These are phyloP conservation scores for Trichoderma cornu-damae DNA, from an alignment of 2,329 filamentous ascomycete genomes.

Conservation along the genomic window DNA sequence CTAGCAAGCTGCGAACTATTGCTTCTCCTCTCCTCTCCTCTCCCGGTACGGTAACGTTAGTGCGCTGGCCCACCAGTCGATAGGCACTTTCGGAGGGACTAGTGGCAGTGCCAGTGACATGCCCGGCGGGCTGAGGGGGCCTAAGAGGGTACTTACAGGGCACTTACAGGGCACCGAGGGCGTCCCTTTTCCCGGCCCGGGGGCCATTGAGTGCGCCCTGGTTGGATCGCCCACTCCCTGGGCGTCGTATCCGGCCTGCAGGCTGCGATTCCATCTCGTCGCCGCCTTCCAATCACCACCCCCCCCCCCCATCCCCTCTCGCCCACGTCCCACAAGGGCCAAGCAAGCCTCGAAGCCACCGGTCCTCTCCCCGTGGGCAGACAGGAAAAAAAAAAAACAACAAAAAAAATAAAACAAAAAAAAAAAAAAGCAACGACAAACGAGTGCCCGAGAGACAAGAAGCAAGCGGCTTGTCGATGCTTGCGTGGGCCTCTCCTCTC, in stretches of 20 bases:
- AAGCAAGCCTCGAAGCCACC: constrained; percentile 6
- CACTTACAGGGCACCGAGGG: neutral
- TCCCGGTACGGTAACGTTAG: neutral
- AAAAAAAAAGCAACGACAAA: neutral
- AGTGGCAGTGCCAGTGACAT: constrained; percentile 5
- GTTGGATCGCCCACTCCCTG: constrained; percentile 13
- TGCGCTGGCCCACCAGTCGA: neutral
- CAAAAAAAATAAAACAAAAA: neutral
- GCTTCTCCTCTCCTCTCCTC: no score
- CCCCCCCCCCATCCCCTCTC: constrained; percentile 19
- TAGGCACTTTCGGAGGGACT: neutral
- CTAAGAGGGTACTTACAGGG: neutral
- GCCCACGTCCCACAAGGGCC: constrained; percentile 16
- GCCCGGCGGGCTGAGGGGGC: neutral
- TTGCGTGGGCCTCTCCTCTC: constrained; percentile 41
- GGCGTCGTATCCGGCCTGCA: constrained; percentile 18
- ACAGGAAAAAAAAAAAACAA: neutral
- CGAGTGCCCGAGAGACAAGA: neutral
- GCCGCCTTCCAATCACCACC: constrained; percentile 20
- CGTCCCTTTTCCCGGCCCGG: neutral
- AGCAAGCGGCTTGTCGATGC: constrained; percentile 43
- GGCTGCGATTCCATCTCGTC: constrained; percentile 17
- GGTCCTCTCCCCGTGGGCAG: neutral
- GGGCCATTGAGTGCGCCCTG: neutral
- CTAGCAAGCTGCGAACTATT: no score